phyloP scores from a whole-genome alignment of 2,329 filamentous ascomycete species.

The Fusarium buxicola region DNA sequence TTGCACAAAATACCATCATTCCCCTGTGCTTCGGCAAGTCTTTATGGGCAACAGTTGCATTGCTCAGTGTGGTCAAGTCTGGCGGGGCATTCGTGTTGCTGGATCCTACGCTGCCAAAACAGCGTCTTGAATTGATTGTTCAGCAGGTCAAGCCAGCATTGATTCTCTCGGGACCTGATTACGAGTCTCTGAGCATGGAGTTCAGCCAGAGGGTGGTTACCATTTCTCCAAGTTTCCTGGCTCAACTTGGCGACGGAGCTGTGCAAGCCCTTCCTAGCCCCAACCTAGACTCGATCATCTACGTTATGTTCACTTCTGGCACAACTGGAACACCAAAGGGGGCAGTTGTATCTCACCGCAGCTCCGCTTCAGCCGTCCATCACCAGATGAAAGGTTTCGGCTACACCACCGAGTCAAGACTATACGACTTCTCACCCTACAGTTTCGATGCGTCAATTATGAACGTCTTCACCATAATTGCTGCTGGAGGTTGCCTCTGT shows the following conservation, averaged over 20 bases:
- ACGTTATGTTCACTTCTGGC: slow-evolving; percentile 44
- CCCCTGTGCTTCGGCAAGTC: slow-evolving; percentile 10
- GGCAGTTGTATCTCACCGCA: slow-evolving; percentile 28
- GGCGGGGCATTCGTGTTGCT: background rate
- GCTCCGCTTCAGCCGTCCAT: slow-evolving; percentile 2
- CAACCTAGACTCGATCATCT: slow-evolving; percentile 26
- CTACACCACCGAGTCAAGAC: background rate
- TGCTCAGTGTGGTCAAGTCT: slow-evolving; percentile 9
- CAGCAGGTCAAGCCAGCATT: background rate
- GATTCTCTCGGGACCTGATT: background rate
- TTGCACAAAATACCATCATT: background rate
- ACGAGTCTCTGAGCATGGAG: too few relatives aligned
- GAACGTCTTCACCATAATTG: slow-evolving; percentile 18
- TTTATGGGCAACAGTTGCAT: slow-evolving; percentile 27
- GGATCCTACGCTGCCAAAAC: background rate
- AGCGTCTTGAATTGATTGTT: background rate
- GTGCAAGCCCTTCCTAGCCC: too few relatives aligned
- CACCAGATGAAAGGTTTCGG: background rate
- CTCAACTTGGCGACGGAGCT: too few relatives aligned
- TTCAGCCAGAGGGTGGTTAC: background rate
- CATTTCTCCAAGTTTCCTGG: too few relatives aligned
- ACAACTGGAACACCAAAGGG: slow-evolving; percentile 46
- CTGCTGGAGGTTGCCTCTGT: slow-evolving; percentile 26
- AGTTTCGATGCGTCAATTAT: slow-evolving; percentile 26
- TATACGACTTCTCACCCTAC: slow-evolving; percentile 25